Evolutionary conservation across 2,329 filamentous ascomycete genomes (phyloP), one percentile per base, ranked within the genome.

Genomic region (Dactylonectria macrodidyma): DNA sequence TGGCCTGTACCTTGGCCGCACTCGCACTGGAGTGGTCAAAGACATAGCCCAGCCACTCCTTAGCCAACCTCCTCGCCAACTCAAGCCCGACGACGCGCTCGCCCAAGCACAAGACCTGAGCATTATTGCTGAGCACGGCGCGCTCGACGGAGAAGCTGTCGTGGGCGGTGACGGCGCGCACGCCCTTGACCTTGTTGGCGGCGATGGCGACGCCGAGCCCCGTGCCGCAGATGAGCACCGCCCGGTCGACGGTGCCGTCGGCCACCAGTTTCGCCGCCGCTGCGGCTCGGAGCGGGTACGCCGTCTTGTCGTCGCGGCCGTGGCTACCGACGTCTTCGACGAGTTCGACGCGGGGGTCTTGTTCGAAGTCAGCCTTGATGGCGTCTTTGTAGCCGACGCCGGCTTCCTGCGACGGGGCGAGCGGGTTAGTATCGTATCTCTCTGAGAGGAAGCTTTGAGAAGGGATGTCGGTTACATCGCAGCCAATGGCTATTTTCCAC

Each of bases 151-250:
- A 91, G 84, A 95, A 97, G 72, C 90, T 91, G 79, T 97, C 94
- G 80, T 97, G 94, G 1, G 94, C 94, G 5, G 94, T 97, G 19
- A 97, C 94, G n/a, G 94, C 94, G 26, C 94, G 86, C 68, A 97
- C 90, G 6, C 94, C 94, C 64, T 90, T 91, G 71, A 97, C 90
- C 81, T 97, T 97, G 86, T 97, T 97, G 72, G 94, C 94, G n/a
- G 89, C 84, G 78, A 97, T 97, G 75, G 94, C 94, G 8, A 97
- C 94, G 22, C 94, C 94, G 8, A 97, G 87, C 0, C 94, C 94
- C 0, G 94, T 97, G 2, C 94, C 94, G 83, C 94, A 97, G 83
- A 97, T 93, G 48, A 95, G 84, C 44, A 97, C 85, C 0, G 93
- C 94, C 60, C 94, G 91, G 81, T 97, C 94, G 59, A 89, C 92